These are phyloP conservation scores for Lipomyces spencermartinsiae DNA, from an alignment of 805 yeast genomes.

Conservation along the genomic window DNA sequence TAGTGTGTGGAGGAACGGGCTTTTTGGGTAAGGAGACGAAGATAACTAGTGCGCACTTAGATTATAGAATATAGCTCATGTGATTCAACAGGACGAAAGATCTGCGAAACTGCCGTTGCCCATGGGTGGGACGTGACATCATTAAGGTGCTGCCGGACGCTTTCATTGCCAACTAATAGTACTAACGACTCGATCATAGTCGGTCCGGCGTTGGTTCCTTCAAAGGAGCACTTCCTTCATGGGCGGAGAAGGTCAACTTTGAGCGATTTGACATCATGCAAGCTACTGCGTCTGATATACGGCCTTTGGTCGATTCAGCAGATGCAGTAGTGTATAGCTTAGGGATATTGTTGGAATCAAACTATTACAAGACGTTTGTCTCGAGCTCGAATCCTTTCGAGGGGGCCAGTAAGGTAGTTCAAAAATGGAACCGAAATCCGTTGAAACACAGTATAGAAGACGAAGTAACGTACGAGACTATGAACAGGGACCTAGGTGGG, in stretches of 20 bases:
- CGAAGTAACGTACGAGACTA: constrained; percentile 22
- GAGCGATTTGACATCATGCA: constrained; percentile 19
- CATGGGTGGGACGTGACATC: constrained; percentile 36
- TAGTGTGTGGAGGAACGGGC: constrained; percentile 33
- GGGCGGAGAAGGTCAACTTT: constrained; percentile 29
- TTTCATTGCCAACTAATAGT: not conserved
- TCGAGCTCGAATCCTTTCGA: constrained; percentile 25
- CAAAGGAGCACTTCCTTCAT: constrained; percentile 8
- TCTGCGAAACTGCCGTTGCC: constrained; percentile 35
- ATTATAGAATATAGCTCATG: not conserved
- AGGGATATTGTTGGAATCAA: constrained; percentile 33
- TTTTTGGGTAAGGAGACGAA: constrained; percentile 20
- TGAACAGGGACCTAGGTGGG: constrained; percentile 35
- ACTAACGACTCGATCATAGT: constrained; percentile 6
- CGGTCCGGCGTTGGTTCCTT: constrained; percentile 28
- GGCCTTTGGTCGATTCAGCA: constrained; percentile 15
- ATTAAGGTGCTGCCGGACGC: constrained; percentile 19
- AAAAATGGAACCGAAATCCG: constrained; percentile 34
- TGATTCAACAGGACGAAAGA: constrained; percentile 22
- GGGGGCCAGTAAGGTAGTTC: constrained; percentile 21
- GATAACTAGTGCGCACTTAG: not conserved
- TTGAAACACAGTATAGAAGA: constrained; percentile 30
- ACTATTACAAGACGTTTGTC: constrained; percentile 31
- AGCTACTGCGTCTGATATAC: constrained; percentile 21
- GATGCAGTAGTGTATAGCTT: constrained; percentile 34